Conservation (phyloP, 495 filamentous ascomycete genomes). For the Geoglossum glabrum region DNA sequence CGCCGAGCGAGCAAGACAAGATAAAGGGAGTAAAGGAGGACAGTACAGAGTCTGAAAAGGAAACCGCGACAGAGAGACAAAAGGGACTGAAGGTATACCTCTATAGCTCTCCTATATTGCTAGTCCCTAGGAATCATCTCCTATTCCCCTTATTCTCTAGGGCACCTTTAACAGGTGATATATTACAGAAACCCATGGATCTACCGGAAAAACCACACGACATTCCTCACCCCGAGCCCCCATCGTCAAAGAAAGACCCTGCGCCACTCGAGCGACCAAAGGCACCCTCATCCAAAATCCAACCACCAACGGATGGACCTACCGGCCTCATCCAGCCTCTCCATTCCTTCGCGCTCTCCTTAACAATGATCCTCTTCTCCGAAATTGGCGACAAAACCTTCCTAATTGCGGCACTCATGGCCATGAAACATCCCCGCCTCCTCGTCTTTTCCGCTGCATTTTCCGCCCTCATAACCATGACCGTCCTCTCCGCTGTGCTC, state of each 20-base stretch:
- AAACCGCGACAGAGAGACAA: slow-evolving; percentile 14
- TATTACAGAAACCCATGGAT: slow-evolving; percentile 54
- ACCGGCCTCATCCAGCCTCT: slow-evolving; percentile 57
- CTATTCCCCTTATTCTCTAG: neutral
- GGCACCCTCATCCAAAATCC: slow-evolving; percentile 12
- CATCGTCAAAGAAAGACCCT: slow-evolving; percentile 40
- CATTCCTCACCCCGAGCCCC: slow-evolving; percentile 50
- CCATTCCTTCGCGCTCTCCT: slow-evolving; percentile 79
- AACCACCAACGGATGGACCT: slow-evolving; percentile 19
- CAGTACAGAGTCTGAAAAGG: slow-evolving; percentile 20
- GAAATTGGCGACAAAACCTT: slow-evolving; percentile 98
- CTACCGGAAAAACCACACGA: slow-evolving; percentile 66
- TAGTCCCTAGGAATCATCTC: slow-evolving; percentile 1
- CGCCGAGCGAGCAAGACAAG: slow-evolving; percentile 54
- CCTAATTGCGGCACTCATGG: slow-evolving; percentile 91
- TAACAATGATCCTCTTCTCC: slow-evolving; percentile 95
- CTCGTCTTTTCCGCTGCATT: slow-evolving; percentile 92
- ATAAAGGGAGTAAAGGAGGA: slow-evolving; percentile 21
- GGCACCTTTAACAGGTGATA: neutral
- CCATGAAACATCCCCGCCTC: slow-evolving; percentile 89
- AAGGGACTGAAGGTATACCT: slow-evolving; percentile 40
- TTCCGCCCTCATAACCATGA: slow-evolving; percentile 78
- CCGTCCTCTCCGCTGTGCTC: slow-evolving; percentile 84
- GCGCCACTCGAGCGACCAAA: slow-evolving; percentile 39
- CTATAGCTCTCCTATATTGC: neutral